These are phyloP conservation scores for Asterophora lycoperdoides DNA, from an alignment of 768 basidiomycete species.

Conservation along the genomic window DNA sequence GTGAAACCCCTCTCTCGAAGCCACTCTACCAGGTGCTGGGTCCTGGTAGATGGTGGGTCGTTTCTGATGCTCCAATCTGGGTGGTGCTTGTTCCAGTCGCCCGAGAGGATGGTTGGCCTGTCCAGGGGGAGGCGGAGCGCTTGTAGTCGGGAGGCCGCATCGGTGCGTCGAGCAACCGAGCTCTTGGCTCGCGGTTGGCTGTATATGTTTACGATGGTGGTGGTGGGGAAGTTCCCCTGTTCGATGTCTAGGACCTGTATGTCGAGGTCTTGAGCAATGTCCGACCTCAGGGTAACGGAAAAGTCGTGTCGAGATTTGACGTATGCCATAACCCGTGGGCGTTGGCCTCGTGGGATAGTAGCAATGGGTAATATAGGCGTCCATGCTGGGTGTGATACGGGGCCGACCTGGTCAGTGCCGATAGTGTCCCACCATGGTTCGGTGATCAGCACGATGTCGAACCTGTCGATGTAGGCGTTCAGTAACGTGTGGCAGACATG, in stretches of 20 bases:
- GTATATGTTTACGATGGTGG: not conserved
- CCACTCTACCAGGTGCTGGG: not conserved
- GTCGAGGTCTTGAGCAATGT: slow-evolving; percentile 21
- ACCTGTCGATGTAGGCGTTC: slow-evolving; percentile 13
- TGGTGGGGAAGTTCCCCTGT: slow-evolving; percentile 13
- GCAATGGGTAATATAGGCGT: slow-evolving; percentile 4
- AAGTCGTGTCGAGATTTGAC: slow-evolving; percentile 15
- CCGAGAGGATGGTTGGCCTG: not conserved
- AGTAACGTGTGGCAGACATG: slow-evolving; percentile 8
- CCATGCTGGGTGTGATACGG: slow-evolving; percentile 13
- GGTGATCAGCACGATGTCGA: slow-evolving; percentile 22
- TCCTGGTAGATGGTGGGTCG: not conserved
- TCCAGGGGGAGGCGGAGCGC: not conserved
- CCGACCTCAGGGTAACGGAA: slow-evolving; percentile 19
- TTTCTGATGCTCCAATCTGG: not conserved
- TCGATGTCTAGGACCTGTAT: slow-evolving; percentile 21
- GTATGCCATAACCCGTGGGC: slow-evolving; percentile 20
- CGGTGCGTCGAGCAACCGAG: no score
- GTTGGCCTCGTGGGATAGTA: not conserved
- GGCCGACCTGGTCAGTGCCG: slow-evolving; percentile 11
- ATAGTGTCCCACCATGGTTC: slow-evolving; percentile 20
- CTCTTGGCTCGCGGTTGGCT: no score
- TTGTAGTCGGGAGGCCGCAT: no score
- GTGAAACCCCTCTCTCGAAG: no score
- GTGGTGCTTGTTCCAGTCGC: slow-evolving; percentile 7